A percentile compares a stretch with the other conserved stretches of the same genome.
Conservation (phyloP, 2,329 filamentous ascomycete species). For the Aspergillus sp. region DNA sequence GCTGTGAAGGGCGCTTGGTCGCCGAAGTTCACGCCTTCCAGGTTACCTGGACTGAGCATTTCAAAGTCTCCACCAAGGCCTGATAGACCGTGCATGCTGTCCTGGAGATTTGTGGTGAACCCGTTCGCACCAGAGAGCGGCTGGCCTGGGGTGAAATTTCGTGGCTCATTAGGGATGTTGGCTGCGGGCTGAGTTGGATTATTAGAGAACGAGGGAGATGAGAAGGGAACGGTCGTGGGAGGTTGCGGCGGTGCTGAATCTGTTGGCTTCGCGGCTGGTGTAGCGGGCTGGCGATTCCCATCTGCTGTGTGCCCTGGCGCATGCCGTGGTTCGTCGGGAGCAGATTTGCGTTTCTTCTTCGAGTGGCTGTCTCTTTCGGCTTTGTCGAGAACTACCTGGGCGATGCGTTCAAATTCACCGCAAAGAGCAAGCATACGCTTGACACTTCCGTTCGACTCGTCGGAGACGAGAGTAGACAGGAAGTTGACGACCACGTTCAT, state of each 20-base stretch:
- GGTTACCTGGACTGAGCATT: conserved; percentile 39
- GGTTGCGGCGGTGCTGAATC: conserved; percentile 17
- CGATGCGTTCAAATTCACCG: conserved; percentile 94
- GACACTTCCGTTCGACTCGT: conserved; percentile 86
- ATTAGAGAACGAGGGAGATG: conserved; percentile 28
- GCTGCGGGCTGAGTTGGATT: conserved; percentile 19
- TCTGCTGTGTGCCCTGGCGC: conserved; percentile 21
- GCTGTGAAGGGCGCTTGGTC: conserved; percentile 33
- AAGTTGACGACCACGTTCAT: conserved; percentile 95
- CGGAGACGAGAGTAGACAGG: conserved; percentile 81
- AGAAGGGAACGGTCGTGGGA: conserved; percentile 23
- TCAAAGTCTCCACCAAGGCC: conserved; percentile 40
- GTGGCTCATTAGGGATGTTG: conserved; percentile 20
- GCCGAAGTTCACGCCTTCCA: conserved; percentile 37
- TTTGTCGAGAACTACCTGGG: conserved; percentile 85
- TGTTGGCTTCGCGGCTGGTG: conserved; percentile 30
- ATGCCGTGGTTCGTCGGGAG: conserved; percentile 50
- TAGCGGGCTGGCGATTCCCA: conserved; percentile 15
- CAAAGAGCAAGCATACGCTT: conserved; percentile 93
- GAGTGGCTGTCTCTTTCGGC: conserved; percentile 80
- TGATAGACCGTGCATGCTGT: conserved; percentile 30
- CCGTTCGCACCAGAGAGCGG: conserved; percentile 25
- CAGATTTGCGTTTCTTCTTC: conserved; percentile 80
- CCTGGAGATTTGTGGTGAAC: conserved; percentile 27
- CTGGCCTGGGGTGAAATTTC: conserved; percentile 28